These are phyloP conservation scores for Musa itinerans DNA, from an alignment of 176 grass and related monocot genomes.

Conservation along the genomic window DNA sequence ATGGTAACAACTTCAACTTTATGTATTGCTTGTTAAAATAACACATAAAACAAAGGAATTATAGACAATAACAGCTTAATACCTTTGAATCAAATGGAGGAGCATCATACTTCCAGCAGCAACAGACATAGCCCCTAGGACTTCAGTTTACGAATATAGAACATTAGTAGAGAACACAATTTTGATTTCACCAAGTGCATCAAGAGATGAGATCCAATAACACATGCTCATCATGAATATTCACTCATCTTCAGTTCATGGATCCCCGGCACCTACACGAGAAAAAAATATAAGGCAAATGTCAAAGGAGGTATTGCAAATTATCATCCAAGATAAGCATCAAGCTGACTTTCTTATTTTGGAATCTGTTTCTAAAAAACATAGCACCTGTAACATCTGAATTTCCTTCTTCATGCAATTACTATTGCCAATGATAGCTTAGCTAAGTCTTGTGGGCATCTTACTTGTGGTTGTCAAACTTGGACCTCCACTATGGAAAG, in stretches of 20 bases:
- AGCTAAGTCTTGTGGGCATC: too few relatives aligned
- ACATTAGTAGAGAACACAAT: background rate
- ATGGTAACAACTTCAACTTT: background rate
- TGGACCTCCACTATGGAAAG: too few relatives aligned
- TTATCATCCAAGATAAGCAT: conserved; percentile 11
- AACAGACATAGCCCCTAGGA: conserved; percentile 29
- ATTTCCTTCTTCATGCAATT: too few relatives aligned
- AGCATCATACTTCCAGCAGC: background rate
- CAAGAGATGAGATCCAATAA: background rate
- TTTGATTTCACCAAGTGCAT: background rate
- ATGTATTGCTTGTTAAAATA: background rate
- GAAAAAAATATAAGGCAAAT: conserved; percentile 10
- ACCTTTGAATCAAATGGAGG: background rate
- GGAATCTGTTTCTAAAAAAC: too few relatives aligned
- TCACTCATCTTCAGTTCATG: conserved; percentile 41
- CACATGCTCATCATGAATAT: background rate
- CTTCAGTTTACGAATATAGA: background rate
- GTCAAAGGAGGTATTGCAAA: background rate
- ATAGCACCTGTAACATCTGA: too few relatives aligned
- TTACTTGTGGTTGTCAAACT: too few relatives aligned
- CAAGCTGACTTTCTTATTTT: conserved; percentile 8
- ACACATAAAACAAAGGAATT: background rate
- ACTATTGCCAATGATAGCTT: too few relatives aligned
- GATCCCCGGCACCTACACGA: conserved; percentile 82
- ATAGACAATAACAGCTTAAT: background rate